Evolutionary conservation across 225 moss, liverwort and hornwort genomes (phyloP), one percentile per base, ranked within the genome.

Genomic region (Marchantia polymorpha): DNA sequence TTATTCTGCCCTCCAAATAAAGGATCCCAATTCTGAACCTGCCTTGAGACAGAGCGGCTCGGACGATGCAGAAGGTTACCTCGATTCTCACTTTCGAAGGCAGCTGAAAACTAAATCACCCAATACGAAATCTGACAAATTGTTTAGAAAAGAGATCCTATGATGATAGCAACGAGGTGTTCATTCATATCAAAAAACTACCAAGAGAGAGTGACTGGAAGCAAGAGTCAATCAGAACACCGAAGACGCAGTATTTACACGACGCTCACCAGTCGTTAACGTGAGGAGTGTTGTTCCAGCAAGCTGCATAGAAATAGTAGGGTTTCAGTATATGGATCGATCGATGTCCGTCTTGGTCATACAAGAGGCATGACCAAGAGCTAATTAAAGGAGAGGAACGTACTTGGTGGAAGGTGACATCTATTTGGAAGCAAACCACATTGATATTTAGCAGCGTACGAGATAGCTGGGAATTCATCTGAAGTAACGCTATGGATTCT

Each of bases 211-310:
- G 39, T 39, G 3, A 39, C 39, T 39, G 5, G 39, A 39, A 39
- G 39, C 39, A 39, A 39, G 39, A 39, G 39, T 39, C 39, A 39
- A 39, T 39, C 39, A 2, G 39, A 39, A 39, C 39, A 39, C 39
- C 39, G 39, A 39, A 5, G 39, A 39, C 39, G 39, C 39, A 39
- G 39, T 39, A 39, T 39, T 39, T 39, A 39, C 39, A 39, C 39
- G 20, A 22, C 58, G 31, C 83, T 87, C 73, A 85, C 88, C 88
- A 88, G 6, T 58, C 26, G 19, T n/a, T 60, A 30, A 88, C 80
- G 75, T 78, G 88, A 64, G 83, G 83, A 0, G 79, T 83, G 14
- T 74, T 59, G 61, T 66, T 69, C 88, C 88, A 88, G 81, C 88
- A 88, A 8, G 81, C 87, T 87, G 76, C 83, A 81, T 8, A 52